phyloP scores from a whole-genome alignment of 2,329 filamentous ascomycete genomes.

The Amylocarpus encephaloides region DNA sequence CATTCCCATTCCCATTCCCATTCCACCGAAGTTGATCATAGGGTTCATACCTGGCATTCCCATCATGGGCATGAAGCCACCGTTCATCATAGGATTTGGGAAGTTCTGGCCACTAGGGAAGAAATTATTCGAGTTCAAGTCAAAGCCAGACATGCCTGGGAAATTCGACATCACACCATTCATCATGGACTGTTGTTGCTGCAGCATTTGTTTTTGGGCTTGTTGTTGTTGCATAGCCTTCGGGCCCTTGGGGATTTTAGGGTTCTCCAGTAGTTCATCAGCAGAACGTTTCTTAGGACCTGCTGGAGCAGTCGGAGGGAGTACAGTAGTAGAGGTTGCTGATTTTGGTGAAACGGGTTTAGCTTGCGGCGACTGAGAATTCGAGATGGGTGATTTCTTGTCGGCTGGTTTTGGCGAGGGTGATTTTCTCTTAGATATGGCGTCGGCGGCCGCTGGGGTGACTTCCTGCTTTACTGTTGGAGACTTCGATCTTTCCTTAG shows the following conservation, averaged over 20 bases:
- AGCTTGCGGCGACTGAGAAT: conserved; percentile 31
- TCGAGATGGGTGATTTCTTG: conserved; percentile 16
- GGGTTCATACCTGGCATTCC: conserved; percentile 36
- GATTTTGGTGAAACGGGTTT: conserved; percentile 24
- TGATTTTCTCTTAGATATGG: conserved; percentile 33
- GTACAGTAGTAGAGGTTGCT: conserved; percentile 3
- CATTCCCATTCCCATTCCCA: conserved; percentile 34
- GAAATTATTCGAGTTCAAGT: conserved; percentile 13
- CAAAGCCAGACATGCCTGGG: conserved; percentile 29
- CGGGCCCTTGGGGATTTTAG: conserved; percentile 58
- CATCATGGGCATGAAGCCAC: conserved; percentile 30
- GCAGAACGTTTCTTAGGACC: conserved; percentile 70
- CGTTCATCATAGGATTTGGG: conserved; percentile 13
- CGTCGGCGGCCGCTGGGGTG: conserved; percentile 32
- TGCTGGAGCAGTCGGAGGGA: conserved; percentile 21
- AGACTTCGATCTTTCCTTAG: conserved; percentile 43
- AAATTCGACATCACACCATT: conserved; percentile 35
- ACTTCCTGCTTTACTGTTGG: conserved; percentile 32
- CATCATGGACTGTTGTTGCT: conserved; percentile 42
- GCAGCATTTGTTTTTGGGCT: conserved; percentile 38
- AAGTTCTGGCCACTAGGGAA: conserved; percentile 24
- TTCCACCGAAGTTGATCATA: conserved; percentile 31
- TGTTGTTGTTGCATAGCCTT: conserved; percentile 54
- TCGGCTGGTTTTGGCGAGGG: conserved; percentile 30
- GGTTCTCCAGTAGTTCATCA: conserved; percentile 62